phyloP scores from a whole-genome alignment of 495 filamentous ascomycete species.

The Trypethelium eluteriae region DNA sequence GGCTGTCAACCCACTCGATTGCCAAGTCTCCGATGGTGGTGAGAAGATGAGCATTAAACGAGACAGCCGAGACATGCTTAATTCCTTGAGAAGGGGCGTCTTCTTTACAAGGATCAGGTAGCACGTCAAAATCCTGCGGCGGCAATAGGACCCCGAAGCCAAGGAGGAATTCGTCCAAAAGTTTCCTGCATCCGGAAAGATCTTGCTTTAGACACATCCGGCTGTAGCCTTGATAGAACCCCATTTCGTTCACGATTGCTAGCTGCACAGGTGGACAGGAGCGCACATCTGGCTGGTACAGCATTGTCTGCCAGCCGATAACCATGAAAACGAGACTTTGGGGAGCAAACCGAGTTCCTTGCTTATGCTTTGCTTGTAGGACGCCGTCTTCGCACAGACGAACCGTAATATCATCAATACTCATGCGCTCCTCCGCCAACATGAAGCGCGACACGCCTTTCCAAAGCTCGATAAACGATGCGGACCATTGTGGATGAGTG shows the following conservation, averaged over 20 bases:
- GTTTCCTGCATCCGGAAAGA: constrained; percentile 1
- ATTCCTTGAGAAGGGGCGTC: neutral
- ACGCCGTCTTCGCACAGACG: constrained; percentile 12
- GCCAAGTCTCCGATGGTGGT: constrained; percentile 20
- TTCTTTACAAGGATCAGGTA: constrained; percentile 6
- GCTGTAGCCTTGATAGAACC: constrained; percentile 12
- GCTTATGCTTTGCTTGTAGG: constrained; percentile 12
- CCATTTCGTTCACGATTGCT: constrained; percentile 20
- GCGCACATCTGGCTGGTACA: constrained; percentile 22
- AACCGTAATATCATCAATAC: constrained; percentile 14
- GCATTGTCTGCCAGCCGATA: constrained; percentile 28
- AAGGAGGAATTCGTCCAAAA: constrained; percentile 17
- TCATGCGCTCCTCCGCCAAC: constrained; percentile 12
- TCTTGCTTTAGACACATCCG: constrained; percentile 9
- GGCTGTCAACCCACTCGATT: constrained; percentile 24
- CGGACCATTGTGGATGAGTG: neutral
- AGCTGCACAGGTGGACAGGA: constrained; percentile 20
- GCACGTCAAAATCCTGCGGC: constrained; percentile 10
- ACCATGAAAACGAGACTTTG: constrained; percentile 23
- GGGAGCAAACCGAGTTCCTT: constrained; percentile 1
- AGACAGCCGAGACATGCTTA: constrained; percentile 5
- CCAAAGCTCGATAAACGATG: neutral
- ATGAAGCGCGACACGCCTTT: neutral
- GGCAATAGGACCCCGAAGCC: constrained; percentile 20
- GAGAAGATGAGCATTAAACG: constrained; percentile 18